Percentiles rank a stretch among this genome's conserved stretches.
These are phyloP conservation scores for Discostella stelligeroides DNA, from an alignment of 108 stramenopile species.

Conservation along the genomic window DNA sequence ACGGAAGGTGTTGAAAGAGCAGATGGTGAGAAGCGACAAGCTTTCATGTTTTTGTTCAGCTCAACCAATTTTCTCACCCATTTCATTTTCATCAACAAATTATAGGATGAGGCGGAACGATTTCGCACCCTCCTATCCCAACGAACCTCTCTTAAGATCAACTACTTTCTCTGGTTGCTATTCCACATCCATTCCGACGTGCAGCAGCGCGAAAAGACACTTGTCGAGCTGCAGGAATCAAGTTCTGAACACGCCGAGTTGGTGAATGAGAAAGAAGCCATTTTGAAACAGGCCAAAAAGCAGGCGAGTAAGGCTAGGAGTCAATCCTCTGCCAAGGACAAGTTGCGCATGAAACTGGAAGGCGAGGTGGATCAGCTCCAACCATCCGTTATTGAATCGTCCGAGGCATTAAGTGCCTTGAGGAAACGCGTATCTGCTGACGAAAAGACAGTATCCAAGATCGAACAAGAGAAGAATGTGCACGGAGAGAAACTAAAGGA, in stretches of 20 bases:
- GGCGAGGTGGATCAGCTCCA: slow-evolving; percentile 72
- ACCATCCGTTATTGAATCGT: slow-evolving; percentile 68
- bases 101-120: slow-evolving; percentile 82
- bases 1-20: slow-evolving; percentile 91
- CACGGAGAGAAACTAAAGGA: slow-evolving; percentile 62
- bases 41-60: background rate
- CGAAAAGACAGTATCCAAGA: slow-evolving; percentile 56
- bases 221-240: slow-evolving; percentile 62
- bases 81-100: slow-evolving; percentile 7
- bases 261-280: slow-evolving; percentile 62
- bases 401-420: slow-evolving; percentile 76
- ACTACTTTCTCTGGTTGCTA: slow-evolving; percentile 93
- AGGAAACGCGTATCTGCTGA: slow-evolving; percentile 67
- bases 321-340: slow-evolving; percentile 64
- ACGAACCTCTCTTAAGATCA: slow-evolving; percentile 71
- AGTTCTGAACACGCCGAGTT: slow-evolving; percentile 53
- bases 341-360: slow-evolving; percentile 68
- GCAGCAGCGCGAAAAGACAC: slow-evolving; percentile 64
- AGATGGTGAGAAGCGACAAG: slow-evolving; percentile 84
- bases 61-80: background rate
- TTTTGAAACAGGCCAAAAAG: slow-evolving; percentile 78
- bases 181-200: slow-evolving; percentile 89
- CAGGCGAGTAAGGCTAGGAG: slow-evolving; percentile 66
- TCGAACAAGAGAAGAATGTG: slow-evolving; percentile 58
- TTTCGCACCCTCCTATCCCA: slow-evolving; percentile 77